Evolutionary conservation across 108 stramenopile species (phyloP), one percentile per base, ranked within the genome.

Genomic region (Fistulifera solaris): DNA sequence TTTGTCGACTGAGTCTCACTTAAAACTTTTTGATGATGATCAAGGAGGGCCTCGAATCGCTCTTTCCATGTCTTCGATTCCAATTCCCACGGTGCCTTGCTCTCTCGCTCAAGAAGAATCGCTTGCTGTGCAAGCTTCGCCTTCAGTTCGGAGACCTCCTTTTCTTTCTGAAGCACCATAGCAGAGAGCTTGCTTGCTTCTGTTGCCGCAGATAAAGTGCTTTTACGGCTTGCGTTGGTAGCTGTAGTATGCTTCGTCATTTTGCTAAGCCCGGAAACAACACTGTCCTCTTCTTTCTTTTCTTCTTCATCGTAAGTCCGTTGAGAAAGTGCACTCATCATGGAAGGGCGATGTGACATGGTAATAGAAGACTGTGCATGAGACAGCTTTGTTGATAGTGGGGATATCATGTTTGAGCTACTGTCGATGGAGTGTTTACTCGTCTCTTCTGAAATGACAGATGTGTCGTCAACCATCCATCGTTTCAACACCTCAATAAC

Each of bases 401-500:
- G 31, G 31, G 31, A 35, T 3, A 35, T 35, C 6, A 35, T 35
- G 6, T 35, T 35, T 35, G 31, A 3, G 6, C 31, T 35, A 8
- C 31, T 35, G 19, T 17, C 16, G 4, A 45, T 3, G 7, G 44
- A 17, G 5, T 21, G 40, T 21, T 51, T 27, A 12, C 17, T 22
- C 25, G 22, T 27, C n/a, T 51, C 50, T 1, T 54, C 53, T 17
- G 22, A 21, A 42, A 43, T 48, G 13, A 62, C 56, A 7, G 43
- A 38, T 2, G 48, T 39, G 8, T 44, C 25, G 28, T 63, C 63
- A 17, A 16, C 45, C 40, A 48, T 24, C 71, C 71, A 80, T 17
- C 65, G 56, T 18, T 69, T 31, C 27, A 80, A 42, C 1, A 65
- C 73, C 13, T 47, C 45, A 38, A 75, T 58, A 18, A 80, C 78